Evolutionary conservation across 2,329 filamentous ascomycete species (phyloP).

Genomic region (Colletotrichum somersetense): DNA sequence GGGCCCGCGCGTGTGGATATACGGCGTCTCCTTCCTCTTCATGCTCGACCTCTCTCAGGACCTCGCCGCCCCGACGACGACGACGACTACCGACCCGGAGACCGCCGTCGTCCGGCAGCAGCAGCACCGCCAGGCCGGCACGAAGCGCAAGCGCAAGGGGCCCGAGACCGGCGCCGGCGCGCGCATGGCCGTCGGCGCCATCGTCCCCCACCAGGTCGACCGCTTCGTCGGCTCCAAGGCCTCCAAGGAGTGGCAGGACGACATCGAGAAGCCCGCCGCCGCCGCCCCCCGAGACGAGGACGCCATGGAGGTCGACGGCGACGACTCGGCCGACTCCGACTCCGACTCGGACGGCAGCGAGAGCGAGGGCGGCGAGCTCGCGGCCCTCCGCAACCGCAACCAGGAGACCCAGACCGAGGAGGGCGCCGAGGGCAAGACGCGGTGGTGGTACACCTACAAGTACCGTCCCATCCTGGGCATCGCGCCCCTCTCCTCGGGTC

Average conservation of each 20-base stretch:
- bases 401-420: constrained; percentile 42
- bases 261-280: constrained; percentile 45
- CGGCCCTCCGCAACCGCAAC: constrained; percentile 50
- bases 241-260: constrained; percentile 51
- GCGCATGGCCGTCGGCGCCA: constrained; percentile 61
- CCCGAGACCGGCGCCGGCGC: constrained; percentile 65
- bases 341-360: constrained; percentile 55
- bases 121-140: constrained; percentile 47
- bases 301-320: constrained; percentile 48
- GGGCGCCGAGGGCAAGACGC: constrained; percentile 46
- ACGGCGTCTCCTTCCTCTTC: constrained; percentile 86
- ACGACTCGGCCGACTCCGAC: constrained; percentile 51
- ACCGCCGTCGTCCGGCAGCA: constrained; percentile 40
- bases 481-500: constrained; percentile 55
- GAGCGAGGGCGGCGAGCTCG: constrained; percentile 47
- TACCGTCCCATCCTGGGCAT: constrained; percentile 92
- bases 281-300: constrained; percentile 51
- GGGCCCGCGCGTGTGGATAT: constrained; percentile 83
- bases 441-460: constrained; percentile 87
- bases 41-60: constrained; percentile 90
- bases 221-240: constrained; percentile 49
- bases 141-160: constrained; percentile 67
- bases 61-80: constrained; percentile 59
- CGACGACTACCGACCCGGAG: constrained; percentile 15
- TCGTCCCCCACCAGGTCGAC: constrained; percentile 58